Conservation (phyloP, 2,329 filamentous ascomycete genomes). For the Didymosphaeria variabile region DNA sequence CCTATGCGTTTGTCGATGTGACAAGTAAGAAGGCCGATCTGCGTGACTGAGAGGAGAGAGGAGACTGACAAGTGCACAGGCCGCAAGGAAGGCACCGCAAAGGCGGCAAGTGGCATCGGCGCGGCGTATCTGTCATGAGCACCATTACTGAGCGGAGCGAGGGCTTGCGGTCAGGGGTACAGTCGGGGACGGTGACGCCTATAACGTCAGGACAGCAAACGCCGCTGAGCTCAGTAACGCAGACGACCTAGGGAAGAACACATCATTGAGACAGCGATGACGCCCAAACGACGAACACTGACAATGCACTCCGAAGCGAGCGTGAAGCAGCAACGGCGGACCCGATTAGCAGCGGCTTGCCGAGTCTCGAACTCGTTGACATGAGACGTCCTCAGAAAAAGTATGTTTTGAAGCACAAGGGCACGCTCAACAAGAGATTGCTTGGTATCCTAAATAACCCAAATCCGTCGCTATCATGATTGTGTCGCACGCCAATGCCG, state of each 20-base stretch:
- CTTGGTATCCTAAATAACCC: conserved; percentile 11
- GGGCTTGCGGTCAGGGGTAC: neutral
- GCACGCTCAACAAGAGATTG: neutral
- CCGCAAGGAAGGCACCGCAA: neutral
- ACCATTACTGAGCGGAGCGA: conserved; percentile 16
- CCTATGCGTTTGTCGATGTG: neutral
- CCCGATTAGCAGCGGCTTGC: neutral
- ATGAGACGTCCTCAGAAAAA: neutral
- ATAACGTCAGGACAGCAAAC: too few species aligned
- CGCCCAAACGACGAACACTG: too few species aligned
- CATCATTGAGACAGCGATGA: too few species aligned
- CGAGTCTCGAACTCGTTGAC: neutral
- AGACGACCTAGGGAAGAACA: too few species aligned
- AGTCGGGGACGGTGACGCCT: neutral
- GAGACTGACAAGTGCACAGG: neutral
- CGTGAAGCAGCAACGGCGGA: too few species aligned
- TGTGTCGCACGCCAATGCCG: conserved; percentile 2
- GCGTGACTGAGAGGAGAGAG: neutral
- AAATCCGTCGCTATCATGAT: conserved; percentile 1
- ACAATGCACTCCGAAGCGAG: too few species aligned
- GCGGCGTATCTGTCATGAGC: conserved; percentile 14
- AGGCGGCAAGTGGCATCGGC: conserved; percentile 10
- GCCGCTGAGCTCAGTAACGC: too few species aligned
- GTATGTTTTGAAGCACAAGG: neutral
- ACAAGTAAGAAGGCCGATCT: neutral